Conservation (phyloP, 257 asterid genomes). For the Gardenia jasminoides region DNA sequence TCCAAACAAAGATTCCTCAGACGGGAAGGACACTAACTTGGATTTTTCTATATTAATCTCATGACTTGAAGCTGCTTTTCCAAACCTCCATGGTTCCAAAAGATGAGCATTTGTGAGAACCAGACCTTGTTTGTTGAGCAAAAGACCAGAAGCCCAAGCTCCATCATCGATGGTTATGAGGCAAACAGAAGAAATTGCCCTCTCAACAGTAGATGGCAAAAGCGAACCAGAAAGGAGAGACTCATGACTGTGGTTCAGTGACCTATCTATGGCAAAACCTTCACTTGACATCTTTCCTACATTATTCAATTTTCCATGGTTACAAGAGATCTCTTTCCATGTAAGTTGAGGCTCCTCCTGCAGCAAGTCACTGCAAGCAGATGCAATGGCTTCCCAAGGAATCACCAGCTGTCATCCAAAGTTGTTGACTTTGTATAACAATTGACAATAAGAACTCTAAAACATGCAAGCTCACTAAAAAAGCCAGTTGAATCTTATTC, state of each 20-base stretch:
- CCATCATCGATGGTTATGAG: conserved; percentile 86
- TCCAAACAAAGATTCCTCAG: conserved; percentile 22
- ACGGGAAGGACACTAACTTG: conserved; percentile 31
- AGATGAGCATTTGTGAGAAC: conserved; percentile 98
- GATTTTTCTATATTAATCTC: conserved; percentile 39
- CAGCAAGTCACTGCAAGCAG: conserved; percentile 64
- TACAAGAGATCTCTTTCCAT: conserved; percentile 33
- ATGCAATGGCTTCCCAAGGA: conserved; percentile 95
- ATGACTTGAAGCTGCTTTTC: conserved; percentile 57
- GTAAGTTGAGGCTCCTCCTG: conserved; percentile 47
- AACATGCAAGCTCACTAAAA: neutral
- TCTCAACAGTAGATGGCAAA: conserved; percentile 60
- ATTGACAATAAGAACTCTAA: neutral
- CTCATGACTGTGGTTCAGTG: conserved; percentile 28
- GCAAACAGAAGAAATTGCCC: conserved; percentile 80
- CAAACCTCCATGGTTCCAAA: conserved; percentile 96
- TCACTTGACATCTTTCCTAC: conserved; percentile 28
- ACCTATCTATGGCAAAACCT: conserved; percentile 27
- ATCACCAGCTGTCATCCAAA: conserved; percentile 81
- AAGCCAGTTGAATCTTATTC: neutral
- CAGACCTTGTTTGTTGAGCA: conserved; percentile 82
- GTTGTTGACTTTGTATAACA: conserved; percentile 20
- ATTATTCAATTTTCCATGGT: conserved; percentile 35
- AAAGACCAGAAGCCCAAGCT: conserved; percentile 97
- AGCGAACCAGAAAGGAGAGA: conserved; percentile 32